Evolutionary conservation across 106 monocot species (phyloP).

Genomic region (Dendrobium nobile): DNA sequence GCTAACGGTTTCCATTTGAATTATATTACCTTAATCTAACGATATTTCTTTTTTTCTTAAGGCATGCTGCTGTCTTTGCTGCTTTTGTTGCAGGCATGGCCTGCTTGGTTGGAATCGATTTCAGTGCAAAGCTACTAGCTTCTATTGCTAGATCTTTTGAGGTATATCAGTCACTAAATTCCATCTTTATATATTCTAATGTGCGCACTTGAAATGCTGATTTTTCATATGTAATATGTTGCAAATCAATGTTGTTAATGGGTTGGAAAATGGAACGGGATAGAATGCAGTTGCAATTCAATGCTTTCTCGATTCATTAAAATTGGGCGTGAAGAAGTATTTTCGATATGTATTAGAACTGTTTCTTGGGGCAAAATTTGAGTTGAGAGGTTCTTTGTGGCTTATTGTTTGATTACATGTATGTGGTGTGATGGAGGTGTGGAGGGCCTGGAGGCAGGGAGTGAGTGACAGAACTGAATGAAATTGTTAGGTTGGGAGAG

Average conservation of each 20-base stretch:
- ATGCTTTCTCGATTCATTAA: neutral
- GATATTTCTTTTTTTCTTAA: slow-evolving; percentile 19
- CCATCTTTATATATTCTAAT: neutral
- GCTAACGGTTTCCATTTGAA: neutral
- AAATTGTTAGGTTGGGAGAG: neutral
- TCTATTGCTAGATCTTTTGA: slow-evolving; percentile 70
- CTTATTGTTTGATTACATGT: neutral
- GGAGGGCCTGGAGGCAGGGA: neutral
- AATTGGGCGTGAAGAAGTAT: neutral
- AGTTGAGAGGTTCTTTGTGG: neutral
- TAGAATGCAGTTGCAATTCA: neutral
- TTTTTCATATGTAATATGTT: neutral
- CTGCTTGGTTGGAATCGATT: slow-evolving; percentile 83
- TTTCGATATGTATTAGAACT: neutral
- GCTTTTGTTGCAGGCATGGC: slow-evolving; percentile 93
- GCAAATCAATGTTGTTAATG: neutral
- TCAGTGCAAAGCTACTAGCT: slow-evolving; percentile 83
- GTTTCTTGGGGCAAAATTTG: neutral
- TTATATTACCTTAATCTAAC: neutral
- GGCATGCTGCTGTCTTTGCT: slow-evolving; percentile 87
- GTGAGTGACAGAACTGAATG: neutral
- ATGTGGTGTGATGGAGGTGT: neutral
- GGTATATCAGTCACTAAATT: slow-evolving; percentile 22
- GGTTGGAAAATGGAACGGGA: neutral
- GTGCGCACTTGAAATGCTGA: neutral